Conservation (phyloP, 176 grass and related monocot species). For the bread wheat (Triticum aestivum) region DNA sequence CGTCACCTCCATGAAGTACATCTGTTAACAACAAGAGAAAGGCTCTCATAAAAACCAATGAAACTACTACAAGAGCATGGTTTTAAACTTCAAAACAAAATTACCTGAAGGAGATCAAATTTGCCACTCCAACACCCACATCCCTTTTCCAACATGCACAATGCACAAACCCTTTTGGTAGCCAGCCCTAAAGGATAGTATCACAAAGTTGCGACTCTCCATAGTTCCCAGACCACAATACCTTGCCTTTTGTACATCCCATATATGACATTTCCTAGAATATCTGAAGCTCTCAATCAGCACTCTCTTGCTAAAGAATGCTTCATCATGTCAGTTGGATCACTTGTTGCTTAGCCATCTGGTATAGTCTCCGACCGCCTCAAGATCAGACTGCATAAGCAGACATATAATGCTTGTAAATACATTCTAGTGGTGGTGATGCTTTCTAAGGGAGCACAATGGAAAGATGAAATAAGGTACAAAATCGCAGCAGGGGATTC, state of each 20-base stretch:
- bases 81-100: neutral
- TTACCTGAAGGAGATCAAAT: constrained; percentile 3
- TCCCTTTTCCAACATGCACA: too few relatives aligned
- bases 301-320: constrained; percentile 20
- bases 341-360: constrained; percentile 28
- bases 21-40: constrained; percentile 20
- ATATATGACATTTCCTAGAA: neutral
- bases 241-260: neutral
- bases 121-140: neutral
- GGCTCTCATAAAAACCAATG: neutral
- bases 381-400: constrained; percentile 41
- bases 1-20: neutral
- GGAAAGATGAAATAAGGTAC: too few relatives aligned
- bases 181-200: neutral
- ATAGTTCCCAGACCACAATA: neutral
- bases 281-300: neutral
- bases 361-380: constrained; percentile 27
- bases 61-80: neutral
- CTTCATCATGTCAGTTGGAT: constrained; percentile 6
- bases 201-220: neutral
- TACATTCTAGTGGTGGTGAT: too few relatives aligned
- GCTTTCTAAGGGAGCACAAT: too few relatives aligned
- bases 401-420: neutral
- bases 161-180: too few relatives aligned
- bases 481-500: too few relatives aligned